Percentiles rank a stretch among this genome's conserved stretches.
Conservation (phyloP, 805 yeast genomes). For the Metschnikowia gelsemii region DNA sequence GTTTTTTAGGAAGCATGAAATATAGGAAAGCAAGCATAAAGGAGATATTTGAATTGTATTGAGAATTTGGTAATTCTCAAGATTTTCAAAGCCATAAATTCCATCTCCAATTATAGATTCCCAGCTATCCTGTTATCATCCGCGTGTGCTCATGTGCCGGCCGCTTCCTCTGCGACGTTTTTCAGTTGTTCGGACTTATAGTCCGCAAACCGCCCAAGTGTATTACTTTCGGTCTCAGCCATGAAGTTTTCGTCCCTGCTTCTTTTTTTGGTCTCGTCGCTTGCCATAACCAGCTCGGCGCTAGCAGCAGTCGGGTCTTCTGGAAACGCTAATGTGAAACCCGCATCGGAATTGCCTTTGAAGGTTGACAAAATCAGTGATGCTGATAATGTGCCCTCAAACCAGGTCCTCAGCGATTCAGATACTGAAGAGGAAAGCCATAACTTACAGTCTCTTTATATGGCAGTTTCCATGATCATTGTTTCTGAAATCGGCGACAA, state of each 20-base stretch:
- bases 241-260: constrained; percentile 13
- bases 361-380: constrained; percentile 13
- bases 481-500: constrained; percentile 98
- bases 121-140: too few relatives aligned
- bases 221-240: not conserved
- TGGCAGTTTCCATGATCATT: constrained; percentile 87
- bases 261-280: constrained; percentile 7
- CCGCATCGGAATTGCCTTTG: constrained; percentile 7
- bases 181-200: not conserved
- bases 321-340: constrained; percentile 3
- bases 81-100: too few relatives aligned
- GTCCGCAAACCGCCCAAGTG: not conserved
- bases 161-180: constrained; percentile 1
- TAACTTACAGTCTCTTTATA: constrained; percentile 51
- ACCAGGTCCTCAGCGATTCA: not conserved
- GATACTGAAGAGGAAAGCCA: constrained; percentile 9
- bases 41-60: too few relatives aligned
- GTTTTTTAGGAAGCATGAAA: too few relatives aligned
- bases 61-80: too few relatives aligned
- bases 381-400: constrained; percentile 14
- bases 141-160: not conserved
- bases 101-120: too few relatives aligned
- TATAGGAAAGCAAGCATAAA: too few relatives aligned
- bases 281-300: constrained; percentile 10
- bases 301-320: not conserved